Evolutionary conservation across 2,329 filamentous ascomycete species (phyloP).

Genomic region (Paramyrothecium roridum): DNA sequence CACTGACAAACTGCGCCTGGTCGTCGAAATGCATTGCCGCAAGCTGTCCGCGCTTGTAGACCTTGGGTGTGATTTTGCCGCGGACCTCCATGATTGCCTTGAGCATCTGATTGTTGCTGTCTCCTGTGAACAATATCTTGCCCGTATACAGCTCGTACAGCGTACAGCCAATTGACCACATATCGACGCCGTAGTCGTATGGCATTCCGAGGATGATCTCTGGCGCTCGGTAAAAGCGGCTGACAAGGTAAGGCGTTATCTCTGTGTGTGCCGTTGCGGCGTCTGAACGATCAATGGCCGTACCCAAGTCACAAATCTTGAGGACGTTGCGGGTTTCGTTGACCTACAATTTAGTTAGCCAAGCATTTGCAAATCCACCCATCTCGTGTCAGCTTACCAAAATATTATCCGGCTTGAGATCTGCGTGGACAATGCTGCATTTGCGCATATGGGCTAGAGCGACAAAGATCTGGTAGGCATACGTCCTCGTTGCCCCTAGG

Average conservation of each 20-base stretch:
- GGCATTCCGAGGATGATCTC: slow-evolving; percentile 97
- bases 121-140: slow-evolving; percentile 92
- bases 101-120: slow-evolving; percentile 98
- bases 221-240: slow-evolving; percentile 93
- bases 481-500: slow-evolving; percentile 78
- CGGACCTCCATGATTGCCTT: slow-evolving; percentile 94
- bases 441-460: slow-evolving; percentile 84
- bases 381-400: slow-evolving; percentile 47
- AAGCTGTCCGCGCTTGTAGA: slow-evolving; percentile 79
- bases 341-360: slow-evolving; percentile 41
- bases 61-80: slow-evolving; percentile 85
- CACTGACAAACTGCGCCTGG: slow-evolving; percentile 75
- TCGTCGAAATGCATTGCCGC: slow-evolving; percentile 80
- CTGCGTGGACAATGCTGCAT: slow-evolving; percentile 91
- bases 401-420: slow-evolving; percentile 97
- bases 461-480: slow-evolving; percentile 92
- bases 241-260: slow-evolving; percentile 91
- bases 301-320: slow-evolving; percentile 95
- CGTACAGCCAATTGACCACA: slow-evolving; percentile 98
- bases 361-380: neutral
- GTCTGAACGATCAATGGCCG: slow-evolving; percentile 88
- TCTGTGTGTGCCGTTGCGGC: slow-evolving; percentile 69
- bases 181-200: slow-evolving; percentile 90
- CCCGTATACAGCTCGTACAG: slow-evolving; percentile 96
- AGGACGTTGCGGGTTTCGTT: slow-evolving; percentile 80